Evolutionary conservation across 1,139 yeast genomes (phyloP), one percentile per base, ranked within the genome.

Genomic region (Protomyces pachydermus): DNA sequence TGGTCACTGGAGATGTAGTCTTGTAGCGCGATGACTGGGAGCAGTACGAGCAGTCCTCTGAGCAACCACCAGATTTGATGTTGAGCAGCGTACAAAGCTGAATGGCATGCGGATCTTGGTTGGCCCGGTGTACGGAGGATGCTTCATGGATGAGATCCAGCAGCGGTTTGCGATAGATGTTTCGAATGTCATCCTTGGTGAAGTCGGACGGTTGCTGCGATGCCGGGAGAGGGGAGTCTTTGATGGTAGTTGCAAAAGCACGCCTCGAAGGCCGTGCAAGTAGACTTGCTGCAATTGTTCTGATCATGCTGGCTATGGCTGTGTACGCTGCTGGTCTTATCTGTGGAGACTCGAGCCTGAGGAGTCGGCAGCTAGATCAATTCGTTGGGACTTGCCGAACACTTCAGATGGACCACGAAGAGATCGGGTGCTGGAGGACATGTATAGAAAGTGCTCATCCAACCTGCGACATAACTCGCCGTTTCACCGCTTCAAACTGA

Each of bases 31-130:
- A 78, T 1, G 91, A 85, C 71, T 87, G 95, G 0, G 93, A 85
- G 75, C 95, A 87, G 74, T 88, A 88, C 70, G 84, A 84, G 73
- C 95, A 87, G 71, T 87, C 91, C 71, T 87, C 95, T 1, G 89
- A 80, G 71, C 95, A 87, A 0, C 95, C 95, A 57, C 95, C 95
- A 0, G 88, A 82, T 71, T 87, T 87, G 72, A 87, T 86, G 65
- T 85, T 85, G 75, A 87, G 80, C 66, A 87, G 78, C 1, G 93
- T 86, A 74, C 95, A 87, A 58, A 87, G 78, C 73, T 87, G 95
- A 34, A 87, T 85, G 71, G 86, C 85, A 1, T 79, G 72, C 0
- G 91, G 90, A 69, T 87, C 82, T 71, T 87, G 91, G 74, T 80
- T 82, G 66, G 77, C 79, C 56, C 91, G 77, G 72, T 87, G 93